Evolutionary conservation across 2,329 filamentous ascomycete genomes (phyloP), one percentile per base, ranked within the genome.

Genomic region (Ophiobolus disseminans): DNA sequence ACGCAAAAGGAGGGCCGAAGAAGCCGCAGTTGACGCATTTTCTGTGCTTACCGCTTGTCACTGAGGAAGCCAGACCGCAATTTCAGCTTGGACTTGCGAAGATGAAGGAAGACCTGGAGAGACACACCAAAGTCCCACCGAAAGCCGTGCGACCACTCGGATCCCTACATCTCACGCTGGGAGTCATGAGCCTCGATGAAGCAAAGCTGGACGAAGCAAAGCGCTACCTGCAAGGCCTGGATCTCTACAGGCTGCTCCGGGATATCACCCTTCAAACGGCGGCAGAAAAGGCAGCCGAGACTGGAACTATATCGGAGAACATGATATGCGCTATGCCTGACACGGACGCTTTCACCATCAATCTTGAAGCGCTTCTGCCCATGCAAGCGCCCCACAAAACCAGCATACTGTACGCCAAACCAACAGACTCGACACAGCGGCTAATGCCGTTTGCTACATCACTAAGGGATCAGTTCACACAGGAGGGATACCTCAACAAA

Each of bases 131-230:
- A 5, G 75, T 93, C 8, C 88, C 89, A 0, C 69, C 77, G 23
- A 81, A 81, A 45, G 90, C 91, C 1, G 76, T 96, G 40, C 80
- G 91, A 21, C 91, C 91, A 0, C 74, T 90, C 0, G 89, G 90
- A 0, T 91, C 91, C 1, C 73, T 97, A 38, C 93, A 97, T 73
- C 77, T 96, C 2, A 97, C 92, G 0, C 79, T 97, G 0, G 92
- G 91, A 0, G 89, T 95, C 1, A 92, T 97, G 88, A 87, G 82
- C 56, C 80, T 96, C 3, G 78, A 76, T 2, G 72, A 77, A 2
- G 77, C 81, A 36, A 70, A 74, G 1, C 54, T 87, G 2, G 62
- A 78, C 0, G 70, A 73, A 22, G 84, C 82, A 0, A 57, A 40
- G n/a, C 26, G 34, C 1, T 58, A 56, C 38, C 57, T 86, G 0